phyloP scores from a whole-genome alignment of 345 rosid genomes.

The Mangifera indica region DNA sequence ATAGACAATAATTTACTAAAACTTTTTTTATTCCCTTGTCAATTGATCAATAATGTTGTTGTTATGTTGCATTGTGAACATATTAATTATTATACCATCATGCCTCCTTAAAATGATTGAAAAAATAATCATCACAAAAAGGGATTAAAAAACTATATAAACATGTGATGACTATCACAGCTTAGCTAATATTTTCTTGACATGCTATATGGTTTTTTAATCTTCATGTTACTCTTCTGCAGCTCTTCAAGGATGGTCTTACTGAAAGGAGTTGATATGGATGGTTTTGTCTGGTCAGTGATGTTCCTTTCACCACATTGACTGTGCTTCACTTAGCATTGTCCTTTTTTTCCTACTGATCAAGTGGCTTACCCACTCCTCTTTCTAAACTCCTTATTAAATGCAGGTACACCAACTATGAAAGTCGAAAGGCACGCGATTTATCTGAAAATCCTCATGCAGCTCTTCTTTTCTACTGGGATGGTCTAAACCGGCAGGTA shows the following conservation, averaged over 20 bases:
- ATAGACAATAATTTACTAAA: too few species aligned
- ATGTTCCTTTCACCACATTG: background rate
- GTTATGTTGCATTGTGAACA: too few species aligned
- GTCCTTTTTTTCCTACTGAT: background rate
- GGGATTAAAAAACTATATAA: background rate
- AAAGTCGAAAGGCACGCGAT: conserved; percentile 69
- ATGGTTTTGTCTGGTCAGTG: conserved; percentile 91
- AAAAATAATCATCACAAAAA: too few species aligned
- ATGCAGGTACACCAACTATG: conserved; percentile 88
- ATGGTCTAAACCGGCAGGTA: conserved; percentile 84
- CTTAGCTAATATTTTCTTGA: background rate
- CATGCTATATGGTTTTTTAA: background rate
- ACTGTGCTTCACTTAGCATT: background rate
- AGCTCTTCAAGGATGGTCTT: conserved; percentile 93
- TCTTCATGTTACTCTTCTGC: conserved; percentile 20
- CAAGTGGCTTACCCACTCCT: background rate
- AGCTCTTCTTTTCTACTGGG: conserved; percentile 93
- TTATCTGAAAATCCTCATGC: conserved; percentile 85
- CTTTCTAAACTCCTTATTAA: conserved; percentile 12
- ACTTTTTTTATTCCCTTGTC: too few species aligned
- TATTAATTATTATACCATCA: too few species aligned
- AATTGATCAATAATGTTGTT: too few species aligned
- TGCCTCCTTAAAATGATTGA: too few species aligned
- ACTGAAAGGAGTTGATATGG: conserved; percentile 75
- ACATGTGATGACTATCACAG: background rate